phyloP scores from a whole-genome alignment of 495 filamentous ascomycete species.

The Penicillium paradoxum region DNA sequence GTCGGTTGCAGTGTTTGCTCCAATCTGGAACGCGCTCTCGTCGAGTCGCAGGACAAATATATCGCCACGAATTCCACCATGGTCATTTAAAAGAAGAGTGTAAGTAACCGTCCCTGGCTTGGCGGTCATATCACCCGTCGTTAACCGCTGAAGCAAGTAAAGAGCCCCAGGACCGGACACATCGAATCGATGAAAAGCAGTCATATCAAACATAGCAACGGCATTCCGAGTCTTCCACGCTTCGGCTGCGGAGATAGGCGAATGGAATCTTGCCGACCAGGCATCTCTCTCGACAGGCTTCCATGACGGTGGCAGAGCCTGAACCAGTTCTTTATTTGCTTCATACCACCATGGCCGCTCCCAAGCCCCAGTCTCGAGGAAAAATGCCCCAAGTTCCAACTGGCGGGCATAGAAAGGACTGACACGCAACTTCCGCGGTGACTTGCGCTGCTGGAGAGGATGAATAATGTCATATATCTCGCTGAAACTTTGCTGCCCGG shows the following conservation, averaged over 20 bases:
- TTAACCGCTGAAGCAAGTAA: constrained; percentile 40
- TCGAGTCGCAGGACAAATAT: constrained; percentile 37
- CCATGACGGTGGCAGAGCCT: constrained; percentile 40
- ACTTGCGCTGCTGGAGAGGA: constrained; percentile 42
- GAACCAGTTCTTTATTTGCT: constrained; percentile 36
- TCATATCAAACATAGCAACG: constrained; percentile 52
- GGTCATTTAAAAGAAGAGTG: constrained; percentile 40
- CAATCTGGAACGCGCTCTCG: constrained; percentile 39
- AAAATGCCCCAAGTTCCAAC: constrained; percentile 43
- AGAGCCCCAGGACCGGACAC: constrained; percentile 43
- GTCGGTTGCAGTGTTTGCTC: constrained; percentile 42
- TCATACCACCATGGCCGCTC: constrained; percentile 51
- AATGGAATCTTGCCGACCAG: constrained; percentile 43
- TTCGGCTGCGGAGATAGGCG: constrained; percentile 45
- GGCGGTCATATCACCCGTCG: constrained; percentile 36
- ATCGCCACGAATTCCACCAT: constrained; percentile 39
- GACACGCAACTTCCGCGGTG: constrained; percentile 42
- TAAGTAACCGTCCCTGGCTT: constrained; percentile 37
- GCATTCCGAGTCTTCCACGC: constrained; percentile 51
- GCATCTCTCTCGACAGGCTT: constrained; percentile 40
- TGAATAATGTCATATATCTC: constrained; percentile 52
- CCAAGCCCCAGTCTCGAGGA: constrained; percentile 46
- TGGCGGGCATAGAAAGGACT: constrained; percentile 45
- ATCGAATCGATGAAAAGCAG: constrained; percentile 45
- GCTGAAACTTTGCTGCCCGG: constrained; percentile 46